Evolutionary conservation across 148 eudicot genomes (phyloP).

Genomic region (Rhododendron simsii): DNA sequence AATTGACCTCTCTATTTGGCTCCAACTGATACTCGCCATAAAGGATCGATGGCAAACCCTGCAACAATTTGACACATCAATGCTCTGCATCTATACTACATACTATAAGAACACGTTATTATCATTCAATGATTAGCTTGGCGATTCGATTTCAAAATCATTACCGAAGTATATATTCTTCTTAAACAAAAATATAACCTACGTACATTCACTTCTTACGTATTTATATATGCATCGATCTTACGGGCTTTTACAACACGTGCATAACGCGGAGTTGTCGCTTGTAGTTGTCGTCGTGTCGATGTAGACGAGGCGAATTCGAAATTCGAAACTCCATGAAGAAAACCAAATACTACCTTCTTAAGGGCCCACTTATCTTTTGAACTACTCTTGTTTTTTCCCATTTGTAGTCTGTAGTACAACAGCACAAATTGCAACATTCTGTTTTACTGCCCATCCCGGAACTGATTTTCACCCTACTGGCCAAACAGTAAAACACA

Average conservation of each 20-base stretch:
- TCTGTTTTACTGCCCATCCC: not conserved
- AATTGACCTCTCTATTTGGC: not conserved
- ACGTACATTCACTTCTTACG: no score
- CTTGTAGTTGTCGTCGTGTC: no score
- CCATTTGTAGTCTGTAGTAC: not conserved
- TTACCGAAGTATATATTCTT: no score
- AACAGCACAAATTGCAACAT: not conserved
- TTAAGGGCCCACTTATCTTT: not conserved
- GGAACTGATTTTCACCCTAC: not conserved
- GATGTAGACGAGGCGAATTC: not conserved
- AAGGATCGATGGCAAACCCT: not conserved
- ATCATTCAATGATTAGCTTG: no score
- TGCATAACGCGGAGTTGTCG: no score
- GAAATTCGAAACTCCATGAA: not conserved
- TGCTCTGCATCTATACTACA: no score
- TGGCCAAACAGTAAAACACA: not conserved
- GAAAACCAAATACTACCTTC: not conserved
- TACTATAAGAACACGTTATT: no score
- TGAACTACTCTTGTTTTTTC: not conserved
- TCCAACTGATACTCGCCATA: not conserved
- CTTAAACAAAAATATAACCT: no score
- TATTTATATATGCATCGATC: no score
- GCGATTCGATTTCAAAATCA: no score
- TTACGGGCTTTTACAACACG: no score
- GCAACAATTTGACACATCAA: not conserved